phyloP scores from a whole-genome alignment of 257 asterid genomes.

The Vinca minor region DNA sequence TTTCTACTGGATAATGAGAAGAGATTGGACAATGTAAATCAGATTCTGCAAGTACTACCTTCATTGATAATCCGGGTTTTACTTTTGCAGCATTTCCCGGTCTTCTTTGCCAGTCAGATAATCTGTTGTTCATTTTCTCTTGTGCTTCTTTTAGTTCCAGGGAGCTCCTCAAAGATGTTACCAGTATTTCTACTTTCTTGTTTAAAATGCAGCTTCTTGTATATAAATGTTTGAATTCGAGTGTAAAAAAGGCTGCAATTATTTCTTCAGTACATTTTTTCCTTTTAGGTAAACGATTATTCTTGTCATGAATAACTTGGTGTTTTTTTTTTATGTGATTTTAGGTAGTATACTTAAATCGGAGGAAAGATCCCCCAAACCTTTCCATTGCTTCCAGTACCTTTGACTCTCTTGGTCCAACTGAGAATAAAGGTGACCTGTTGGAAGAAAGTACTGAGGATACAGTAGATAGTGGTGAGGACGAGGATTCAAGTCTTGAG shows the following conservation, averaged over 20 bases:
- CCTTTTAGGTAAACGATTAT: background rate
- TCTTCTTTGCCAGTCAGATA: background rate
- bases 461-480: constrained; percentile 63
- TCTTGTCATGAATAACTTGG: background rate
- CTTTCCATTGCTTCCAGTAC: constrained; percentile 34
- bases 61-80: background rate
- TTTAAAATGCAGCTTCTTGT: background rate
- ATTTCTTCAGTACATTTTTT: background rate
- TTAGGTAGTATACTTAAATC: constrained; percentile 87
- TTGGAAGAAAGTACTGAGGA: constrained; percentile 53
- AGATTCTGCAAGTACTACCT: background rate
- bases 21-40: background rate
- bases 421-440: constrained; percentile 49
- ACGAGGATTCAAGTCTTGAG: constrained; percentile 65
- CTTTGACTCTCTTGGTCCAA: constrained; percentile 46
- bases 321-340: constrained; percentile 11
- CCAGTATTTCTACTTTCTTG: background rate
- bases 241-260: background rate
- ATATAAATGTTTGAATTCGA: background rate
- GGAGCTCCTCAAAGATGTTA: background rate
- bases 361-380: constrained; percentile 45
- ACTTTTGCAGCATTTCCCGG: background rate
- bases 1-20: constrained; percentile 1
- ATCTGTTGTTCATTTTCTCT: background rate
- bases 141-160: background rate